Evolutionary conservation across 768 basidiomycete genomes (phyloP).

Genomic region (Boletus pseudo-olivaceus): DNA sequence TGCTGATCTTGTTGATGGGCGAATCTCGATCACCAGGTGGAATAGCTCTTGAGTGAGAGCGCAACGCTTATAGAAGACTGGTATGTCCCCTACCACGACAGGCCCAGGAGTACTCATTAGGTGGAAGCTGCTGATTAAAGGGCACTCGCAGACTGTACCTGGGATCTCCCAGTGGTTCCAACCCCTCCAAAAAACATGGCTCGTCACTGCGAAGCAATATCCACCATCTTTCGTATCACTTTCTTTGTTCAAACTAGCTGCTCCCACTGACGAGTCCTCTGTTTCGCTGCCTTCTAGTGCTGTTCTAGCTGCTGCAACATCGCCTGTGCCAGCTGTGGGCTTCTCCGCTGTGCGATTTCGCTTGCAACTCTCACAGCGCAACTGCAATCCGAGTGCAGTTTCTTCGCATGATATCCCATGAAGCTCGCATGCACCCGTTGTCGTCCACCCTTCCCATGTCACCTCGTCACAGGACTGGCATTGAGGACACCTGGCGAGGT

Average conservation of each 20-base stretch:
- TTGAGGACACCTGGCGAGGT: background rate
- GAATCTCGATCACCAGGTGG: background rate
- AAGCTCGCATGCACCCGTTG: background rate
- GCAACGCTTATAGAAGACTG: background rate
- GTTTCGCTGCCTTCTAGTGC: too few relatives aligned
- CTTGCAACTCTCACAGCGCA: background rate
- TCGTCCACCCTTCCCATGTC: slow-evolving; percentile 2
- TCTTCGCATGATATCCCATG: background rate
- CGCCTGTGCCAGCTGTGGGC: background rate
- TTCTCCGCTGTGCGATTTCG: background rate
- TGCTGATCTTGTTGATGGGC: background rate
- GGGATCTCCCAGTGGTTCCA: background rate
- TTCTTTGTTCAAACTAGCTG: too few relatives aligned
- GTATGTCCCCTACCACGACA: background rate
- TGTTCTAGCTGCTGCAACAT: background rate
- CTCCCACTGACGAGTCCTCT: too few relatives aligned
- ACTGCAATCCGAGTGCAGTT: background rate
- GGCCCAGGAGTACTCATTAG: background rate
- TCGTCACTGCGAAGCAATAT: background rate
- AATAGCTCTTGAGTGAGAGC: background rate
- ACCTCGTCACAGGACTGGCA: background rate
- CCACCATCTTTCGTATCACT: background rate
- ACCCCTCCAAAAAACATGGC: background rate
- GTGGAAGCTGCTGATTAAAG: background rate
- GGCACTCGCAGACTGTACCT: background rate